A percentile compares a stretch with the other conserved stretches of the same genome.
phyloP scores from a whole-genome alignment of 2,329 filamentous ascomycete species.

The Diaporthe destruens region DNA sequence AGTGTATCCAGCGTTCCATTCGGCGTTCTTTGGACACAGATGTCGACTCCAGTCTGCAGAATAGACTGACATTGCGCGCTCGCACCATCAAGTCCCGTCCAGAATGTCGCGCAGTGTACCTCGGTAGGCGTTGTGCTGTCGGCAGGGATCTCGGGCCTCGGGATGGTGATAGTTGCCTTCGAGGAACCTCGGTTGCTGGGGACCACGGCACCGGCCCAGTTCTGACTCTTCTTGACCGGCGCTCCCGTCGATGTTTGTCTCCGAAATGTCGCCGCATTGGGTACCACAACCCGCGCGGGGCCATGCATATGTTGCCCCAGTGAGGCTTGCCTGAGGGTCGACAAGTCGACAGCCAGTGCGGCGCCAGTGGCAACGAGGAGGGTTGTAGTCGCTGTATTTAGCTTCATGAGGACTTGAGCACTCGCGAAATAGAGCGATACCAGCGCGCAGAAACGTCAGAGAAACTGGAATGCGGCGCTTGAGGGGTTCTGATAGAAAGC shows the following conservation, averaged over 20 bases:
- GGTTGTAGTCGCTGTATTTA: background rate
- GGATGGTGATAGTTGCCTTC: background rate
- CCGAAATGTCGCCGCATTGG: background rate
- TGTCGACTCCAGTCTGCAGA: background rate
- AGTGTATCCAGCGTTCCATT: constrained; percentile 9
- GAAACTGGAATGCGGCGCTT: background rate
- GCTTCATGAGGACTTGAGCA: background rate
- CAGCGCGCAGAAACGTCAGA: background rate
- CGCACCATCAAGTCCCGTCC: constrained; percentile 5
- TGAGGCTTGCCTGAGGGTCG: background rate
- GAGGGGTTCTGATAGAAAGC: background rate
- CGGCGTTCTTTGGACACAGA: constrained; percentile 1
- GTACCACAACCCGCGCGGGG: background rate
- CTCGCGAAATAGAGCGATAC: background rate
- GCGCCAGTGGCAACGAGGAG: background rate
- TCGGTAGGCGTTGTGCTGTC: background rate
- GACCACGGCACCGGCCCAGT: background rate
- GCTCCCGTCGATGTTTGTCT: background rate
- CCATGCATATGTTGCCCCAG: background rate
- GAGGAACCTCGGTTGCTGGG: background rate
- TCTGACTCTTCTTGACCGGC: constrained; percentile 2
- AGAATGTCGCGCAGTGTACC: constrained; percentile 15
- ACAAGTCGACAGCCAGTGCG: background rate
- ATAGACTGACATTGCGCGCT: background rate
- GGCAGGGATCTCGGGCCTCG: constrained; percentile 1